A percentile compares a stretch with the other conserved stretches of the same genome.
These are phyloP conservation scores for Thielaviopsis ethacetica DNA, from an alignment of 2,329 filamentous ascomycete genomes.

Conservation along the genomic window DNA sequence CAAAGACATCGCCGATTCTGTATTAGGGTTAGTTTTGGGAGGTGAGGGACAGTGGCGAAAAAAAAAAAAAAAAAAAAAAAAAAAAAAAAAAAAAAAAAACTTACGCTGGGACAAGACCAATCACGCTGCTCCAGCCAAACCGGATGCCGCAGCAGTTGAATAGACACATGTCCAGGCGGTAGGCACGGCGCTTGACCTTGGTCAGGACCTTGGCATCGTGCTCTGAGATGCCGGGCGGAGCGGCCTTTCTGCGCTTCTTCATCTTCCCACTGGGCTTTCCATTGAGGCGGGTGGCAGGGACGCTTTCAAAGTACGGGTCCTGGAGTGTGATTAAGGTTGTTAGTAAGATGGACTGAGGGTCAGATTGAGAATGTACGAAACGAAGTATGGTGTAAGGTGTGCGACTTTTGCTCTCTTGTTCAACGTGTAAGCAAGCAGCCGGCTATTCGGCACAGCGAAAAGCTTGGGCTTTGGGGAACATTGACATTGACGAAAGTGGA, in stretches of 20 bases:
- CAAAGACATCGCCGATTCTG: conserved; percentile 59
- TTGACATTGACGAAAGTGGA: background rate
- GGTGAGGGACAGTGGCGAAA: background rate
- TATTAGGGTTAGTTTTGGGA: background rate
- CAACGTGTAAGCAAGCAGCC: background rate
- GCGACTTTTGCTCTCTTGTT: background rate
- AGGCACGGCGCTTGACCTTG: conserved; percentile 71
- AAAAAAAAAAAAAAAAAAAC: conserved; percentile 24
- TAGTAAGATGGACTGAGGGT: background rate
- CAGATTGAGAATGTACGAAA: background rate
- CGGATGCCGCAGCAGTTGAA: conserved; percentile 68
- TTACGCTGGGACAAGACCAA: conserved; percentile 69
- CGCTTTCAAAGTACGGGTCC: conserved; percentile 82
- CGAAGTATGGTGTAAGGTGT: too few relatives aligned
- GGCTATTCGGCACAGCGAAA: background rate
- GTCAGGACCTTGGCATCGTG: conserved; percentile 73
- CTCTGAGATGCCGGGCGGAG: conserved; percentile 66
- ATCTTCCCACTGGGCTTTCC: conserved; percentile 51
- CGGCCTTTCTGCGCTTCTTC: conserved; percentile 72
- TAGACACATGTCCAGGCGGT: conserved; percentile 68
- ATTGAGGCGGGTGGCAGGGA: conserved; percentile 55
- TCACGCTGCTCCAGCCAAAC: conserved; percentile 79
- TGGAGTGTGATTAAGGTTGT: conserved; percentile 22
- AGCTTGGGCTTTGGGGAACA: background rate
- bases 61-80: background rate